Conservation (phyloP, 2,329 filamentous ascomycete genomes). For the Apiospora marii region DNA sequence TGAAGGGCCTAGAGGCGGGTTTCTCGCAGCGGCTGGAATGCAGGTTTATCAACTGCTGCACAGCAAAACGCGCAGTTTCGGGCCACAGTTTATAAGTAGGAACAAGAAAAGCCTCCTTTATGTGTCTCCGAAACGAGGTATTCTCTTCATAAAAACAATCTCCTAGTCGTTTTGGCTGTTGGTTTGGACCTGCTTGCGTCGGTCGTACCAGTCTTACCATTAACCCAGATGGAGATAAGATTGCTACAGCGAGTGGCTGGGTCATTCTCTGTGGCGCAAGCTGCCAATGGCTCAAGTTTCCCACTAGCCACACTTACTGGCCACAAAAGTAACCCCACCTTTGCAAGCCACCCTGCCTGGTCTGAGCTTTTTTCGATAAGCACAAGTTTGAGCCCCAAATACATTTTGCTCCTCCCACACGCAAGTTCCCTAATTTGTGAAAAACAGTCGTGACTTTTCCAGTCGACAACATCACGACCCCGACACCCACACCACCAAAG, state of each 20-base stretch:
- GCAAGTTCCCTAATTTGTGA: conserved; percentile 22
- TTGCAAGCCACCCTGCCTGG: background rate
- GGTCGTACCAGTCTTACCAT: background rate
- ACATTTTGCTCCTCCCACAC: conserved; percentile 20
- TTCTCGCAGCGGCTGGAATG: background rate
- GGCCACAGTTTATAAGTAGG: background rate
- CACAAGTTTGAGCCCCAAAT: conserved; percentile 21
- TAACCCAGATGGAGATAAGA: conserved; percentile 28
- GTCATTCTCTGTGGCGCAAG: background rate
- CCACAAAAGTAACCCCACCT: background rate
- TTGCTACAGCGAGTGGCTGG: conserved; percentile 5
- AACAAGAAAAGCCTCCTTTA: background rate
- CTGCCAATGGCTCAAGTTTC: background rate
- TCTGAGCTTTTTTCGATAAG: conserved; percentile 16
- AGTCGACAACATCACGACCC: conserved; percentile 40
- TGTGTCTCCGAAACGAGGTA: background rate
- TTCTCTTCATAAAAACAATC: background rate
- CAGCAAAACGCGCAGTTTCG: background rate
- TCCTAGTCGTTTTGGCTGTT: background rate
- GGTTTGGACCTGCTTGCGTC: background rate
- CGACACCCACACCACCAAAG: conserved; percentile 48
- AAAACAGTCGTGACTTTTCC: conserved; percentile 18
- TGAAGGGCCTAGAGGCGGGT: background rate
- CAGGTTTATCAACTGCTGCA: background rate
- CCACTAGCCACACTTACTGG: background rate